Evolutionary conservation across 1,284 basidiomycete genomes (phyloP), one percentile per base, ranked within the genome.

Genomic region (Blastosporella zonata): DNA sequence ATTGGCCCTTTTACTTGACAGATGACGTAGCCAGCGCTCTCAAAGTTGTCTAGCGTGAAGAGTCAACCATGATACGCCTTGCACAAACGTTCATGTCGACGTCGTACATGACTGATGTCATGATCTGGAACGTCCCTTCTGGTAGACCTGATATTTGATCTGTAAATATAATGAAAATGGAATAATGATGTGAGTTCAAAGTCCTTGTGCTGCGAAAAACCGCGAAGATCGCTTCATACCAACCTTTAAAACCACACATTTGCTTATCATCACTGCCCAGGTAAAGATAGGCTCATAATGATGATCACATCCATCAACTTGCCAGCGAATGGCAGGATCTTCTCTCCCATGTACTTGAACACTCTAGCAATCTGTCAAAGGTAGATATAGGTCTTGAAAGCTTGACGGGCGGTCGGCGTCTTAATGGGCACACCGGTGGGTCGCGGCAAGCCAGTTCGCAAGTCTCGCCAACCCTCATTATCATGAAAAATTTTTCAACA

Each of bases 391-490:
- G 47, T 29, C 33, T 39, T 46, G 39, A 45, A 47, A 49, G 28
- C 33, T 39, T 46, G 39, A 42, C 46, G 55, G 52, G 20, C 43
- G 49, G 49, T 34, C 49, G 49, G 52, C 49, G 40, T 43, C 48
- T 29, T 43, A 47, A 41, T 43, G 22, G 45, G 22, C 13, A 21
- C 34, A 43, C 12, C 50, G 54, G 41, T 22, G 31, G 49, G 22
- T 18, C 35, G 29, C 22, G 40, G 15, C 52, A 53, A 50, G 31
- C 55, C 49, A 47, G 55, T 21, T 54, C 55, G 25, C 17, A 29
- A n/a, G 13, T 17, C 13, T 17, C 29, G 4, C 13, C 13, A 6
- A 12, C 6, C 29, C 29, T 27, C 25, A 27, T 27, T 27, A 5
- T 6, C 5, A 10, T 5, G 25, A 3, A 31, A 7, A 6, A 31